phyloP scores from a whole-genome alignment of 495 filamentous ascomycete species.

The Trichocladium uniseriatum region DNA sequence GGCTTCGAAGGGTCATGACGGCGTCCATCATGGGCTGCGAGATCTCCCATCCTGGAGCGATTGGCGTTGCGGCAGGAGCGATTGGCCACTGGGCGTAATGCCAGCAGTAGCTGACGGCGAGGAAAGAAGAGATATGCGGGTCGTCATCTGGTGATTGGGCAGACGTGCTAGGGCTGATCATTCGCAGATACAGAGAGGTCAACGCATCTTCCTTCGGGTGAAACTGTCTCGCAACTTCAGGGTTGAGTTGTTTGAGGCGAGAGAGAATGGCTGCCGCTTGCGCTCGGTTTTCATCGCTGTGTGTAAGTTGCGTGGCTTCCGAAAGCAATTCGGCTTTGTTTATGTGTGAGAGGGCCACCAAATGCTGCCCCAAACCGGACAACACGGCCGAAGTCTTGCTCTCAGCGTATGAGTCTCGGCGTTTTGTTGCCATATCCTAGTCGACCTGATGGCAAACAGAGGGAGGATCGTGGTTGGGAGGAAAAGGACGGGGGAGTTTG shows the following conservation, averaged over 20 bases:
- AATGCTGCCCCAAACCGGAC: conserved; percentile 1
- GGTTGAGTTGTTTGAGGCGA: conserved; percentile 13
- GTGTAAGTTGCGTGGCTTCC: neutral
- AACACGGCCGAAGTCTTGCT: neutral
- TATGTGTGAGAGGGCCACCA: conserved; percentile 1
- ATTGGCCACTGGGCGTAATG: conserved; percentile 15
- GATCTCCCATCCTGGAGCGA: conserved; percentile 14
- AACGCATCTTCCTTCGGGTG: conserved; percentile 11
- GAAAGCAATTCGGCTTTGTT: conserved; percentile 9
- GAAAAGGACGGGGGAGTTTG: too few relatives aligned
- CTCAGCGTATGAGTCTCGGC: neutral
- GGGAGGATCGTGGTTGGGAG: too few relatives aligned
- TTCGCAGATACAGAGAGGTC: conserved; percentile 6
- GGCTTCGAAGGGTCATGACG: conserved; percentile 6
- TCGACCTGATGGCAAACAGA: too few relatives aligned
- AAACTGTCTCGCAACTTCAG: conserved; percentile 7
- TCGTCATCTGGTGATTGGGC: neutral
- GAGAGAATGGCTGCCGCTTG: conserved; percentile 10
- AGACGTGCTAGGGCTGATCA: conserved; percentile 1
- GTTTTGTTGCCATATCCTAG: neutral
- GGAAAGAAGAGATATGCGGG: conserved; percentile 4
- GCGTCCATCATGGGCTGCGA: conserved; percentile 20
- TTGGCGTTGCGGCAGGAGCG: conserved; percentile 1
- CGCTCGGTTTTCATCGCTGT: neutral
- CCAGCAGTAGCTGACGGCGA: conserved; percentile 24